Evolutionary conservation across 2,329 filamentous ascomycete species (phyloP), one percentile per base, ranked within the genome.

Genomic region (Teratosphaeria nubilosa): DNA sequence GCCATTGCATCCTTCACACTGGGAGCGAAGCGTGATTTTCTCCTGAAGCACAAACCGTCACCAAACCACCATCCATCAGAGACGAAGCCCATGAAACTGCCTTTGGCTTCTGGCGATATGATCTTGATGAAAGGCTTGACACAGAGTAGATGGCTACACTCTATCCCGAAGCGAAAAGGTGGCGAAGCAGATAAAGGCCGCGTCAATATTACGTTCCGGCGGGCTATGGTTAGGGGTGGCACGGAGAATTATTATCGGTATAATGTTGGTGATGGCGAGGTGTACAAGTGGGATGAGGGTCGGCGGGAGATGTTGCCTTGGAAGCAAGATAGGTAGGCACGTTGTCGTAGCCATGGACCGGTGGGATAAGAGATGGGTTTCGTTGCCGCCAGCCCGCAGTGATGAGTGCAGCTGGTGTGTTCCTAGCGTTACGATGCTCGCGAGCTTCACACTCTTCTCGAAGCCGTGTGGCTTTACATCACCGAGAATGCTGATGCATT

Each of bases 221-320:
- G 79, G 63, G 88, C 86, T 24, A 79, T 90, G 77, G 78, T 87
- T 24, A 86, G 81, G 64, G 86, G 77, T 3, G 88, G 87, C 1
- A 91, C 87, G 30, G 85, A 90, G 66, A 92, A 92, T 71, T 91
- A 92, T 71, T 91, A 92, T 71, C 82, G 84, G 68, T 92, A 92
- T 73, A 92, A 92, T 73, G 86, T 91, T 55, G 88, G 88, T 0
- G 79, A 72, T 45, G 88, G 88, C 0, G 78, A 76, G 1, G 81
- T 86, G n/a, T 86, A 84, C 70, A 80, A 78, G 65, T 91, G 88
- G 88, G 78, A 88, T 69, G 76, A 75, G 20, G 70, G 62, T 53
- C 75, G 71, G 59, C 74, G 78, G 60, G 81, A 84, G 66, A 82
- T 82, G 79, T 59, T 69, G 52, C 61, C 68, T 10, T 77, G 75